phyloP scores from a whole-genome alignment of 2,329 filamentous ascomycete genomes.

The Bertia moriformis region DNA sequence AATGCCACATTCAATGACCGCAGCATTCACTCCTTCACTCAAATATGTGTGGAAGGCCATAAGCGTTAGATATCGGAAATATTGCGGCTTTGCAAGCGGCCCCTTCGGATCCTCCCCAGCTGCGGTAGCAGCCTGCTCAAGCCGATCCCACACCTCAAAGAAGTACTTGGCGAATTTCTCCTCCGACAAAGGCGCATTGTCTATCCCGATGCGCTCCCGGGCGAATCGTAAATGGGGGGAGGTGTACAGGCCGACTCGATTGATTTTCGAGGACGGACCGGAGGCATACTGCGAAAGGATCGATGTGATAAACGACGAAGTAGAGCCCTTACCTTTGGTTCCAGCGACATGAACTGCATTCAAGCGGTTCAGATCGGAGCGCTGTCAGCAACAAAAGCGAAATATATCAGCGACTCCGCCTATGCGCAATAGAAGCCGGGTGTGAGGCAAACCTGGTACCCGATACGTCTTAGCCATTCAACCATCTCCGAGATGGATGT shows the following conservation, averaged over 20 bases:
- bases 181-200: constrained; percentile 56
- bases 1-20: constrained; percentile 84
- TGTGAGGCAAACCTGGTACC: constrained; percentile 36
- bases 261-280: constrained; percentile 11
- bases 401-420: constrained; percentile 5
- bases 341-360: constrained; percentile 66
- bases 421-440: not conserved
- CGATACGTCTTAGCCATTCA: constrained; percentile 61
- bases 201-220: constrained; percentile 70
- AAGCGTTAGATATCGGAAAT: constrained; percentile 82
- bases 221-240: constrained; percentile 75
- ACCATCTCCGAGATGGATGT: constrained; percentile 70
- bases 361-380: not conserved
- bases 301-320: constrained; percentile 68
- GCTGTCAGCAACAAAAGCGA: not conserved
- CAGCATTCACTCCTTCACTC: constrained; percentile 58
- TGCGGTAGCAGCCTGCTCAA: constrained; percentile 22
- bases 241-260: constrained; percentile 60
- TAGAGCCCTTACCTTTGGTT: constrained; percentile 88
- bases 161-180: constrained; percentile 62
- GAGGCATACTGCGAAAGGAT: constrained; percentile 41
- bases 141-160: constrained; percentile 67
- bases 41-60: constrained; percentile 77
- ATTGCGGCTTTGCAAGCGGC: constrained; percentile 49
- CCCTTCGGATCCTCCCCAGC: constrained; percentile 15